These are phyloP conservation scores for Cylindrotheca fusiformis DNA, from an alignment of 108 stramenopile species.

Conservation along the genomic window DNA sequence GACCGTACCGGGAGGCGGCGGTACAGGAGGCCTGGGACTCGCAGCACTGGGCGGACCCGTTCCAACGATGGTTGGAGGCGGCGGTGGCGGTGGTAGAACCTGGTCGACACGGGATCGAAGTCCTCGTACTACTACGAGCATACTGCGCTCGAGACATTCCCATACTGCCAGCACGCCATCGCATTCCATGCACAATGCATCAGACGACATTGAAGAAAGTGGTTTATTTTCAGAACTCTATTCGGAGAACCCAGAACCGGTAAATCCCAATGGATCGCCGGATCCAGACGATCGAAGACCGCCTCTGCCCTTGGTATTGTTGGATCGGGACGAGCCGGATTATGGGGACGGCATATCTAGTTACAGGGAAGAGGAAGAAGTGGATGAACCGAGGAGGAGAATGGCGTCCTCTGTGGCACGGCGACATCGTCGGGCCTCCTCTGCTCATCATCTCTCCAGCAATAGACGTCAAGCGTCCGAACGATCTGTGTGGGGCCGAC, in stretches of 20 bases:
- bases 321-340: neutral
- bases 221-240: constrained; percentile 81
- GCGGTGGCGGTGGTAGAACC: constrained; percentile 4
- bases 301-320: neutral
- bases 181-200: too few species aligned
- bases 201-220: constrained; percentile 39
- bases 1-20: constrained; percentile 62
- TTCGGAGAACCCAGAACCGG: constrained; percentile 66
- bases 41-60: constrained; percentile 12
- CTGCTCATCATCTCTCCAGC: too few species aligned
- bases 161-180: neutral
- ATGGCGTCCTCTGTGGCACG: too few species aligned
- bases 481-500: too few species aligned
- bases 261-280: constrained; percentile 49
- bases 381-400: too few species aligned
- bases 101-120: neutral
- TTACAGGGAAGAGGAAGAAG: too few species aligned
- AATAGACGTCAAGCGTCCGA: too few species aligned
- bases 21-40: constrained; percentile 27
- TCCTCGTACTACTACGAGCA: neutral
- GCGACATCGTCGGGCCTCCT: too few species aligned
- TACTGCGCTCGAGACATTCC: constrained; percentile 1
- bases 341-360: too few species aligned
- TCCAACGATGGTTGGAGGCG: neutral
- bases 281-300: neutral